Evolutionary conservation across 2,329 filamentous ascomycete species (phyloP), one percentile per base, ranked within the genome.

Genomic region (Penicillium decumbens): DNA sequence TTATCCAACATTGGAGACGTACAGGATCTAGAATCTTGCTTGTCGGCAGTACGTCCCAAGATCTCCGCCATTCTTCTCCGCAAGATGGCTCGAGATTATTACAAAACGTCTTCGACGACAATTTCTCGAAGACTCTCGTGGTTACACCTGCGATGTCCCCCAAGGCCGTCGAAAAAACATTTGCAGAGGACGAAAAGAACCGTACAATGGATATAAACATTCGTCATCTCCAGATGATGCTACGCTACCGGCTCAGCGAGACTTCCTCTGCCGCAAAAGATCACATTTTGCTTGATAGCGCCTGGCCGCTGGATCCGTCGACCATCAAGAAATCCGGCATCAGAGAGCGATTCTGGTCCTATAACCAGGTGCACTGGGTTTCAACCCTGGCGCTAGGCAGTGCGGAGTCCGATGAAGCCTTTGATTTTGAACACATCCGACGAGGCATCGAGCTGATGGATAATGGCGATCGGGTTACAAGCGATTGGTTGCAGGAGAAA

Each of bases 1-100:
- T 87, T 6, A 81, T 95, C 24, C 85, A 91, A 60, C 80, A 81
- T 51, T 79, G 85, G 50, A 87, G 91, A 76, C 77, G 79, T 46
- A 77, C 81, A 33, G 90, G 90, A 4, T 80, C 84, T 57, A 81
- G 80, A 51, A 79, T 95, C 44, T 79, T 91, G 47, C 78, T 96
- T 15, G 72, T 97, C 28, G 93, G 91, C n/a, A 89, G 88, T 5
- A 85, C 86, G 15, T 75, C 79, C 13, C 67, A 79, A 43, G 75
- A 80, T 10, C 67, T 75, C 20, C 64, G 69, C 4, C 70, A 72
- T 49, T 63, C 72, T 40, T 46, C 72, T 5, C 73, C 73, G 3
- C 70, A 70, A 54, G 70, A 67, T 33, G 72, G 71, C 29, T 66
- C 79, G n/a, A 68, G 72, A 10, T 60, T 71, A 28, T 64, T 79